Percentiles rank a stretch among this genome's conserved stretches.
Conservation (phyloP, 116 monocot genomes). For the Dioscorea cayenensis region DNA sequence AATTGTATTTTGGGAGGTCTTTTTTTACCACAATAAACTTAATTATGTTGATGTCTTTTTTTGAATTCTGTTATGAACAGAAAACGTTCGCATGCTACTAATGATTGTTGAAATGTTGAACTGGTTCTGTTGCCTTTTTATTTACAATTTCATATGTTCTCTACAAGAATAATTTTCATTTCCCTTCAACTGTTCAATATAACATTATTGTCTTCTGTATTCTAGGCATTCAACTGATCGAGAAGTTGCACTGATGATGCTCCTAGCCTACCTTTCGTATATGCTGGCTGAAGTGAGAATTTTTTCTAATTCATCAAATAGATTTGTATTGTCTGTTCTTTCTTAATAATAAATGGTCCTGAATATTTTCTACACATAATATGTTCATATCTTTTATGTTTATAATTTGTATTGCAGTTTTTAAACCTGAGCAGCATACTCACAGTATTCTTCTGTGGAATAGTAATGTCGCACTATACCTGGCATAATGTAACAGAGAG, state of each 20-base stretch:
- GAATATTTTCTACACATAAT: background rate
- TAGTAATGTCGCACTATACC: slow-evolving; percentile 99
- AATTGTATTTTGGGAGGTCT: slow-evolving; percentile 90
- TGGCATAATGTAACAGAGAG: slow-evolving; percentile 99
- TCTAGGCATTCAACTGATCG: slow-evolving; percentile 98
- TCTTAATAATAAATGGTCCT: background rate
- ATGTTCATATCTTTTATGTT: background rate
- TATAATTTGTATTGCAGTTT: slow-evolving; percentile 46
- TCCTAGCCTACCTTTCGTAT: slow-evolving; percentile 98
- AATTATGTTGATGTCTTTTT: no score
- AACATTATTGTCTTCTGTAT: background rate
- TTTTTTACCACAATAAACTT: slow-evolving; percentile 6
- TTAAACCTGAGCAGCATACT: slow-evolving; percentile 89
- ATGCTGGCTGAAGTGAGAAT: slow-evolving; percentile 82
- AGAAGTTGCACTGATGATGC: slow-evolving; percentile 97
- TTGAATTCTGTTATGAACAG: no score
- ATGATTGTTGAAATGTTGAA: background rate
- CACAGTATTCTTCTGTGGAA: slow-evolving; percentile 98
- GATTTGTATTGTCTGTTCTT: slow-evolving; percentile 2
- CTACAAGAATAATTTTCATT: no score
- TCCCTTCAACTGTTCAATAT: background rate
- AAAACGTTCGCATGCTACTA: no score
- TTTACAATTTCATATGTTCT: no score
- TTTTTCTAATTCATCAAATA: background rate
- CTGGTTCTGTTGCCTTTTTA: background rate